Percentiles rank a stretch among this genome's conserved stretches.
phyloP scores from a whole-genome alignment of 441 rosid species.

The Pelargonium myrrhifolium region DNA sequence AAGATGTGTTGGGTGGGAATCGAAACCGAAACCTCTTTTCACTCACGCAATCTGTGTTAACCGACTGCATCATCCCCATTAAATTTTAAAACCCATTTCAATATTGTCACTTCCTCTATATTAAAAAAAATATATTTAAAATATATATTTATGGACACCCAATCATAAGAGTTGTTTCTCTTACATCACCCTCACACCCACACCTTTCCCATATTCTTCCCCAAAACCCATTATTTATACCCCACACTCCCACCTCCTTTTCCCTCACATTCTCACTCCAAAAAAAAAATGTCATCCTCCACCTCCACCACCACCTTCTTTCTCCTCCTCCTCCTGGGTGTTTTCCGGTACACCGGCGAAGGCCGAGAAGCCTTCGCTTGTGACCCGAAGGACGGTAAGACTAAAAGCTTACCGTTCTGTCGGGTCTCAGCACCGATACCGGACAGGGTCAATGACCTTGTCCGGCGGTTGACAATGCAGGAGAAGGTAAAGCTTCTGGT shows the following conservation, averaged over 20 bases:
- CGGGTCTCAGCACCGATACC: conserved; percentile 34
- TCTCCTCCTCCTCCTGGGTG: conserved; percentile 13
- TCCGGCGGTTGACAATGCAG: conserved; percentile 55
- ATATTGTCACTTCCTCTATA: too few relatives aligned
- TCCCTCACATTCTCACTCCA: background rate
- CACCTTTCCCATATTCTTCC: conserved; percentile 8
- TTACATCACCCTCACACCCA: conserved; percentile 14
- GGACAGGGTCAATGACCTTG: conserved; percentile 59
- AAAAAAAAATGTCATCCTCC: background rate
- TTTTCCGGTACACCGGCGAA: conserved; percentile 14
- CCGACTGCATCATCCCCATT: too few relatives aligned
- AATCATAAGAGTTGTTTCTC: conserved; percentile 15
- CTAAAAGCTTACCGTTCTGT: conserved; percentile 60
- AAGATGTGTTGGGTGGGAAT: too few relatives aligned
- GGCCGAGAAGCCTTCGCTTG: conserved; percentile 71
- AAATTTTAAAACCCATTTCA: too few relatives aligned
- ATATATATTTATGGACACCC: conserved; percentile 9
- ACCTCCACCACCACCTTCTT: conserved; percentile 10
- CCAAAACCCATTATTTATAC: conserved; percentile 11
- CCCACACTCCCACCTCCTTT: conserved; percentile 7
- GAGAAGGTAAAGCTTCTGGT: conserved; percentile 71
- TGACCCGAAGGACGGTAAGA: conserved; percentile 55
- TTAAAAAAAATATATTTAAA: too few relatives aligned
- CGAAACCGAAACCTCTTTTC: too few relatives aligned
- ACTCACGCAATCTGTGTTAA: too few relatives aligned